Base-by-base conservation (phyloP, 2,329 filamentous ascomycete genomes). In the Pestalotiopsis sp. region DNA sequence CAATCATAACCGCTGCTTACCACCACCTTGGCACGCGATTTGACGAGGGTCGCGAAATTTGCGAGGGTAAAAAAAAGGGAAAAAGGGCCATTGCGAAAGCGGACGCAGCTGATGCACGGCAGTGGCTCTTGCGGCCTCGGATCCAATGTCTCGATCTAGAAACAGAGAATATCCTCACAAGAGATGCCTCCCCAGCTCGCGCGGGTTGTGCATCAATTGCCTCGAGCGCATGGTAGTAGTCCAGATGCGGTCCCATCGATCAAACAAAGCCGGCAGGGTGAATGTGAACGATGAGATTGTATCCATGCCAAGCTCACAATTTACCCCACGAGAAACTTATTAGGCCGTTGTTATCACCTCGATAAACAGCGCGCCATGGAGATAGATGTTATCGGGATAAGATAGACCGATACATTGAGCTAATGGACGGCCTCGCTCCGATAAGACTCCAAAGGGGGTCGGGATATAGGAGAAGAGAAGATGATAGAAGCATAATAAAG, bases 341-440 rank as follows among this genome's bases (percentile, higher is more conserved):
- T 52, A 52, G 59, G 59, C 59, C 31, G 59, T 62, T 62, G 59
- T 62, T 62, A 62, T 62, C 59, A 62, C 38, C 59, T 62, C 59
- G 59, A 62, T 62, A 62, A 62, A 62, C 27, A 20, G 25, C 59
- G 59, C 59, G 45, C 59, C 36, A 27, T 36, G 23, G 20, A 17
- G 25, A 62, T 36, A 62, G 11, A 62, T 62, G 59, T n/a, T 62
- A 62, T 62, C 59, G 25, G 59, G 59, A 62, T 62, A 62, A 62
- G 59, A 62, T 62, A 62, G 20, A 52, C 45, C 45, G 45, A 52
- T 52, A 20, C 17, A 52, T n/a, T 52, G 45, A 52, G 45, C 27
- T 36, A 62, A 59, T 27, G 11, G 11, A 23, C 27, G 59, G 31
- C 58, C 17, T 14, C 59, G 36, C 17, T 13, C n/a, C 39, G 61